phyloP scores from a whole-genome alignment of 192 early-diverging fungal species.

The Funneliformis mosseae region DNA sequence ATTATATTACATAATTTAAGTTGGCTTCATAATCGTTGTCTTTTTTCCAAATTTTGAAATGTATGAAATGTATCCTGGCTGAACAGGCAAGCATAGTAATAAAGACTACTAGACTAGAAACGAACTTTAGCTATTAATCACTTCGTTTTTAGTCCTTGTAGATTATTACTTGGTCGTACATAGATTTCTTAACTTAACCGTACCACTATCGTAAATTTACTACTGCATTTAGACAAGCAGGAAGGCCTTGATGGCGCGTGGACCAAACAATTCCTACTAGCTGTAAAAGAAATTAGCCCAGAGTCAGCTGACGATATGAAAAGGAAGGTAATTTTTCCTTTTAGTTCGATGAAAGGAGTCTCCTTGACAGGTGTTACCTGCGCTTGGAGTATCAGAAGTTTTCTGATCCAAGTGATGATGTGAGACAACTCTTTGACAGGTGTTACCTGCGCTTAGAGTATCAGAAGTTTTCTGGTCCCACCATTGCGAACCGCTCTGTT shows the following conservation, averaged over 20 bases:
- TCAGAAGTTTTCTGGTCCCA: neutral
- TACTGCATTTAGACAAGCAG: neutral
- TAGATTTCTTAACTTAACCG: slow-evolving; percentile 10
- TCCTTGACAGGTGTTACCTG: too few species aligned
- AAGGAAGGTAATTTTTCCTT: slow-evolving; percentile 6
- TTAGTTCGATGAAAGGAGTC: neutral
- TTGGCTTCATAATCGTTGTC: too few species aligned
- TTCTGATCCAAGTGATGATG: slow-evolving; percentile 21
- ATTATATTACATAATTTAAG: too few species aligned
- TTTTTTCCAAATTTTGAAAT: too few species aligned
- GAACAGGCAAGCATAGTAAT: too few species aligned
- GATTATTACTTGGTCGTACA: slow-evolving; percentile 22
- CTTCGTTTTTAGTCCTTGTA: slow-evolving; percentile 13
- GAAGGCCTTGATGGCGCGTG: slow-evolving; percentile 1
- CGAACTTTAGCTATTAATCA: too few species aligned
- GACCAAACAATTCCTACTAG: neutral
- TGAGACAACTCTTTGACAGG: slow-evolving; percentile 24
- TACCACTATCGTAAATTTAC: slow-evolving; percentile 4
- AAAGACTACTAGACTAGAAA: too few species aligned
- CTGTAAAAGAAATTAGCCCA: slow-evolving; percentile 3
- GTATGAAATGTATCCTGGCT: too few species aligned
- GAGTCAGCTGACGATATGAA: neutral
- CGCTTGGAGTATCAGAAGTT: slow-evolving; percentile 4
- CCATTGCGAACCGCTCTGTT: slow-evolving; percentile 26
- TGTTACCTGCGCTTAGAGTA: slow-evolving; percentile 17